Evolutionary conservation across 2,329 filamentous ascomycete species (phyloP).

Genomic region (Arthrobotrys conoides): DNA sequence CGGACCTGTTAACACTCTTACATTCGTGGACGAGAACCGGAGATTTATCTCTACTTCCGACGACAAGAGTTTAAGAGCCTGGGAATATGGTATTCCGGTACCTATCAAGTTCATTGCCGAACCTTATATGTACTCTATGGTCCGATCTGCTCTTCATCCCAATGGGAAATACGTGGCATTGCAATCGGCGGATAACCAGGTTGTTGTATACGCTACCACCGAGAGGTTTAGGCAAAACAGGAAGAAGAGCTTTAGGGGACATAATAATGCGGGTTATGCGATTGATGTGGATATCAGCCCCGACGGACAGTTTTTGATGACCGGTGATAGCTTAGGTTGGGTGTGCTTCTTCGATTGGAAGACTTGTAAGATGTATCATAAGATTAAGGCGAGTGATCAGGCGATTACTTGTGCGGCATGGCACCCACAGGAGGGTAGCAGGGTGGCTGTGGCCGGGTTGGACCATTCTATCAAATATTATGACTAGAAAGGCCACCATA

Average conservation of each 20-base stretch:
- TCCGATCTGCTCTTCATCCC: slow-evolving; percentile 85
- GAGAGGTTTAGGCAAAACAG: slow-evolving; percentile 98
- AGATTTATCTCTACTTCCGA: slow-evolving; percentile 98
- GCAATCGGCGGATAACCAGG: slow-evolving; percentile 94
- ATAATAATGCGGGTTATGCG: slow-evolving; percentile 94
- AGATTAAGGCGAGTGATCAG: slow-evolving; percentile 86
- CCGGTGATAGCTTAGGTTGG: slow-evolving; percentile 88
- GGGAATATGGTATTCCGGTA: slow-evolving; percentile 98
- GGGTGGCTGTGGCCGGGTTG: slow-evolving; percentile 89
- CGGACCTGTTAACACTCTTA: slow-evolving; percentile 97
- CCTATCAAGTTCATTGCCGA: slow-evolving; percentile 99
- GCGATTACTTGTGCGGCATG: slow-evolving; percentile 90
- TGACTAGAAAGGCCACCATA: slow-evolving; percentile 6
- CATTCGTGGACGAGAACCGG: slow-evolving; percentile 92
- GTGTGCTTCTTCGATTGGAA: slow-evolving; percentile 99
- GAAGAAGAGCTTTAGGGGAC: slow-evolving; percentile 95
- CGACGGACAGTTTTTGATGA: slow-evolving; percentile 90
- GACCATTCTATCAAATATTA: slow-evolving; percentile 69
- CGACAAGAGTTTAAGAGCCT: slow-evolving; percentile 94
- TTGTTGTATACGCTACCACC: slow-evolving; percentile 92
- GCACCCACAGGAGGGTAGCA: slow-evolving; percentile 98
- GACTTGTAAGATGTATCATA: slow-evolving; percentile 99
- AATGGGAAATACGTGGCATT: slow-evolving; percentile 94
- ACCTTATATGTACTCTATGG: slow-evolving; percentile 97
- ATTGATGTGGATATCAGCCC: slow-evolving; percentile 90